Percentiles rank a stretch among this genome's conserved stretches.
Evolutionary conservation across 805 yeast species (phyloP).

Genomic region (Tetrapisispora namnaoensis): DNA sequence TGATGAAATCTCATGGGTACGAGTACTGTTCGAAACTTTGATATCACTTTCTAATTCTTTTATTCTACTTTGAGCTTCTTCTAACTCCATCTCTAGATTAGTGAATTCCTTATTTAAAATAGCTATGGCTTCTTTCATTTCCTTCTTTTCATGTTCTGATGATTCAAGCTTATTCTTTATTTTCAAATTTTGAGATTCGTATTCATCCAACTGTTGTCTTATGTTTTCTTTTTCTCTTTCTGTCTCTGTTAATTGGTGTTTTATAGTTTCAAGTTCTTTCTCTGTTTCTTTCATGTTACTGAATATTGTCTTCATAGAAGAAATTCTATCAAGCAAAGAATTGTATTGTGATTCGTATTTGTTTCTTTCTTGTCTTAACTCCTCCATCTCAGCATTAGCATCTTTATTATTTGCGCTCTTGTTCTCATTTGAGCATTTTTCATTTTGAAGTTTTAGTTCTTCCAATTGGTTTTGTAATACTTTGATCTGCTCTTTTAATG

Average conservation of each 20-base stretch:
- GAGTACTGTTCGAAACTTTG: constrained; percentile 31
- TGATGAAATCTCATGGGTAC: constrained; percentile 27
- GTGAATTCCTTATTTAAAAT: constrained; percentile 35
- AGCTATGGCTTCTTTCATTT: constrained; percentile 26
- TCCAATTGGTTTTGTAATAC: constrained; percentile 5
- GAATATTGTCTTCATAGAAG: constrained; percentile 67
- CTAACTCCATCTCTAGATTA: constrained; percentile 43
- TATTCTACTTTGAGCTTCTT: constrained; percentile 40
- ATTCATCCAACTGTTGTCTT: constrained; percentile 32
- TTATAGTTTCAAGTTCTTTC: constrained; percentile 46
- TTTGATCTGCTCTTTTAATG: not conserved
- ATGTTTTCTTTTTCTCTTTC: constrained; percentile 33
- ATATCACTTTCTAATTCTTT: constrained; percentile 32
- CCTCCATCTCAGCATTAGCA: constrained; percentile 22
- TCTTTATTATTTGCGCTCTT: not conserved
- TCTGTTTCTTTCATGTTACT: constrained; percentile 65
- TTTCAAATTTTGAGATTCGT: constrained; percentile 35
- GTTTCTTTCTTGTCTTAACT: constrained; percentile 42
- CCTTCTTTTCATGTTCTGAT: constrained; percentile 27
- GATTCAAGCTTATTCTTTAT: constrained; percentile 29
- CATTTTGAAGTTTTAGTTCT: not conserved
- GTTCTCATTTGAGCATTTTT: not conserved
- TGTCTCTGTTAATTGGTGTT: constrained; percentile 41
- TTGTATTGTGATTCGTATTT: constrained; percentile 52
- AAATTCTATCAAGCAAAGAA: constrained; percentile 47